A percentile compares a stretch with the other conserved stretches of the same genome.
These are phyloP conservation scores for Trametes sp. DNA, from an alignment of 1,284 basidiomycete genomes.

Conservation along the genomic window DNA sequence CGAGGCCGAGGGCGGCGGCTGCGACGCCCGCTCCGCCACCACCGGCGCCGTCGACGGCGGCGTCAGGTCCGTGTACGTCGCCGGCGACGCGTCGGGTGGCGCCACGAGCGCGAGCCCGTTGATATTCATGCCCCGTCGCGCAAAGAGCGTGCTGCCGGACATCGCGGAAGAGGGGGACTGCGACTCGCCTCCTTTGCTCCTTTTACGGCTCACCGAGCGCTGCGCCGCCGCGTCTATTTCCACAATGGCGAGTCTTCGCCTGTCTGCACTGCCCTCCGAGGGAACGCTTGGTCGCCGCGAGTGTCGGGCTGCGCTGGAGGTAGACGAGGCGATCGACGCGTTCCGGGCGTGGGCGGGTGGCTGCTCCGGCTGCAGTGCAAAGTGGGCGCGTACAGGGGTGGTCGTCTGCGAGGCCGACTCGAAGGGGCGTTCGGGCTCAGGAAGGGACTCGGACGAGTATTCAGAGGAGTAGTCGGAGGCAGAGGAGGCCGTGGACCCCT, in stretches of 20 bases:
- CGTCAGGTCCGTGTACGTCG: constrained; percentile 56
- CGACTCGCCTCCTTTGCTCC: constrained; percentile 28
- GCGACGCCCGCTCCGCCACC: constrained; percentile 33
- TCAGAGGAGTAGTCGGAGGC: constrained; percentile 50
- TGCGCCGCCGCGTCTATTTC: constrained; percentile 52
- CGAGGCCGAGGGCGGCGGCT: constrained; percentile 20
- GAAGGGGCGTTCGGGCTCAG: neutral
- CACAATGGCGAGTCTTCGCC: constrained; percentile 71
- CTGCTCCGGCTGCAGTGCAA: constrained; percentile 2
- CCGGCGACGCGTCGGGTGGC: constrained; percentile 70
- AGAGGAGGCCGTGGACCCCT: constrained; percentile 26
- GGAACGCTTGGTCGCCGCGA: constrained; percentile 55
- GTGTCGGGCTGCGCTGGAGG: constrained; percentile 31
- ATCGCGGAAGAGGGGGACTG: constrained; percentile 13
- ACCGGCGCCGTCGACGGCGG: constrained; percentile 60
- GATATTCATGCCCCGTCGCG: constrained; percentile 55
- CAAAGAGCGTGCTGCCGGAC: constrained; percentile 40
- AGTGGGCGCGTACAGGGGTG: constrained; percentile 36
- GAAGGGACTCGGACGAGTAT: constrained; percentile 50
- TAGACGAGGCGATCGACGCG: neutral
- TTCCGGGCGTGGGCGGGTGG: constrained; percentile 12
- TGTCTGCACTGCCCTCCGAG: constrained; percentile 65
- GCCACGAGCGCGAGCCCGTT: constrained; percentile 68
- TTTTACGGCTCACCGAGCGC: constrained; percentile 34
- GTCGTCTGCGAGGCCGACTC: neutral